Base-by-base conservation (phyloP, 768 basidiomycete species). In the Neoboletus magnificus region DNA sequence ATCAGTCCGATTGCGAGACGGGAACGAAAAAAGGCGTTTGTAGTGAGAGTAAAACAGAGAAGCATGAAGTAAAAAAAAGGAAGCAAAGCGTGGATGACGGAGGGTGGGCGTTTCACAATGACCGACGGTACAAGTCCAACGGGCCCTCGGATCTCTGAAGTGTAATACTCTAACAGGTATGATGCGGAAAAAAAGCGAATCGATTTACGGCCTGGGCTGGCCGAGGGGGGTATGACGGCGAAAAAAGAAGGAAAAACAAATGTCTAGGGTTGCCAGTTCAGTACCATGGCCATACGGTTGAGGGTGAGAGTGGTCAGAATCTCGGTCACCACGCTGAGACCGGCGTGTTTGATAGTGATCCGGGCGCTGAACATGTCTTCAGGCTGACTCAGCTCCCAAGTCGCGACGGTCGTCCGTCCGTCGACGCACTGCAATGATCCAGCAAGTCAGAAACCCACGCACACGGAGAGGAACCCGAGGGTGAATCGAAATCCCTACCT, bases 301-400 rank as follows among this genome's bases (percentile, higher is more conserved):
- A 92, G 76, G 48, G 80, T 78, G 52, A 92, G 79, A 4, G 87
- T 88, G 11, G 89, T 86, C 62, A 91, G 68, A 61, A 92, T 82
- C 69, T 92, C 90, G 10, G 89, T 92, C 54, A 89, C 77, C 56
- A 89, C 66, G 23, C 78, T 70, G 51, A 91, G 77, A 41, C 81
- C 85, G 30, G 80, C 71, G 13, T 79, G 75, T 60, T 74, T 80
- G 65, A 92, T 74, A 18, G 79, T 82, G 48, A 91, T 72, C 48
- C 78, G 77, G 5, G 87, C 88, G 57, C 77, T 73, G 69, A 79
- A 82, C 16, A 82, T 76, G 55, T 83, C 81, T 39, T 78, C 76
- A 16, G 84, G 80, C 8, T 80, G 71, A 57, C 77, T 80, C 47
- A 81, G 67, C 63, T 89, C 88, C 85, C 88, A 92, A 23, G 79